phyloP scores from a whole-genome alignment of 345 rosid species.

The Lepidium didymum region DNA sequence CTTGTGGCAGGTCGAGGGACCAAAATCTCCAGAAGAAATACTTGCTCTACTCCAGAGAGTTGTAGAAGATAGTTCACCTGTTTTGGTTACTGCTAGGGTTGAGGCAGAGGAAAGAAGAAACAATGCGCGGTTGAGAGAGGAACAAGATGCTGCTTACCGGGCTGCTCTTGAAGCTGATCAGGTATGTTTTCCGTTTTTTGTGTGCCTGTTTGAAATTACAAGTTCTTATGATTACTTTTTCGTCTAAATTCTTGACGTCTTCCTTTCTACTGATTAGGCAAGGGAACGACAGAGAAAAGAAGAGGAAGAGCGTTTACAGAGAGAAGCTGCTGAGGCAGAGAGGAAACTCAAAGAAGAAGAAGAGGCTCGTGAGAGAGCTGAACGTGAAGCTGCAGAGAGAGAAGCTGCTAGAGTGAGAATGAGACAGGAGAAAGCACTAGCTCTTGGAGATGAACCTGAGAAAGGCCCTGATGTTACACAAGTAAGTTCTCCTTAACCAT shows the following conservation, averaged over 20 bases:
- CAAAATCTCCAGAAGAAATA: constrained; percentile 82
- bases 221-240: background rate
- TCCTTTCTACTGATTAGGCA: constrained; percentile 37
- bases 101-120: constrained; percentile 95
- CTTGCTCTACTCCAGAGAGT: constrained; percentile 66
- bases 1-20: constrained; percentile 75
- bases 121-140: constrained; percentile 79
- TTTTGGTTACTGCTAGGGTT: constrained; percentile 74
- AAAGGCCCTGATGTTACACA: constrained; percentile 85
- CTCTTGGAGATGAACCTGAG: constrained; percentile 86
- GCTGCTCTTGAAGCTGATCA: constrained; percentile 99
- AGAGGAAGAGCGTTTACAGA: constrained; percentile 75
- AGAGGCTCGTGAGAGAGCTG: constrained; percentile 80
- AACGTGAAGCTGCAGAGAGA: constrained; percentile 78
- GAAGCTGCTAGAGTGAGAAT: constrained; percentile 71
- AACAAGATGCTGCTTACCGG: constrained; percentile 96
- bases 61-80: constrained; percentile 90
- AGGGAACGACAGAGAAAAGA: constrained; percentile 82
- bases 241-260: background rate
- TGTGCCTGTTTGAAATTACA: background rate
- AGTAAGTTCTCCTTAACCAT: constrained; percentile 34
- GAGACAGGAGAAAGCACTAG: constrained; percentile 77
- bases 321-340: constrained; percentile 94
- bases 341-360: constrained; percentile 83
- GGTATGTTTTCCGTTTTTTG: constrained; percentile 31